Conservation (phyloP, 106 monocot genomes). For the Xerophyta viscosa region DNA sequence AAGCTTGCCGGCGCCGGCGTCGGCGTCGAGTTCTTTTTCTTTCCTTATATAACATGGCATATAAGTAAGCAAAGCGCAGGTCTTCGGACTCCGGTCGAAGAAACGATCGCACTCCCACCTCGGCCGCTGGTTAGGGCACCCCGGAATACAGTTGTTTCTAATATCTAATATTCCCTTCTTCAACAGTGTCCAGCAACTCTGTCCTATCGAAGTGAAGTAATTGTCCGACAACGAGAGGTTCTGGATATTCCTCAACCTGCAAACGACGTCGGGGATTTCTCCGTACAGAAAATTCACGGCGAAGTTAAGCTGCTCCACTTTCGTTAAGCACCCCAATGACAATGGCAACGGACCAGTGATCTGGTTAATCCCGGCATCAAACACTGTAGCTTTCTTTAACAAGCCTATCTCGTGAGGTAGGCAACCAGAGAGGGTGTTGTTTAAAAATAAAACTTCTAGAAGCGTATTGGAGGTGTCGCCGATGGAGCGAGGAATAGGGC, state of each 20-base stretch:
- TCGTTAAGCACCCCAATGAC: slow-evolving; percentile 41
- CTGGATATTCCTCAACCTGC: slow-evolving; percentile 10
- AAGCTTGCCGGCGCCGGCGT: too few relatives aligned
- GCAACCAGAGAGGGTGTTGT: slow-evolving; percentile 44
- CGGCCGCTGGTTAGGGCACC: slow-evolving; percentile 18
- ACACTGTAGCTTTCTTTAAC: slow-evolving; percentile 32
- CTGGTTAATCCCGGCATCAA: slow-evolving; percentile 37
- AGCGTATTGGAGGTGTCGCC: slow-evolving; percentile 24
- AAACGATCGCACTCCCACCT: slow-evolving; percentile 5
- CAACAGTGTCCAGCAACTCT: slow-evolving; percentile 12
- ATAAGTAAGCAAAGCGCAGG: slow-evolving; percentile 12
- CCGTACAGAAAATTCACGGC: slow-evolving; percentile 54
- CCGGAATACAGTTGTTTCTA: slow-evolving; percentile 24
- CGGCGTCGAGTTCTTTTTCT: too few relatives aligned
- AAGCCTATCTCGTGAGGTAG: slow-evolving; percentile 43
- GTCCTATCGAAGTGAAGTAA: slow-evolving; percentile 27
- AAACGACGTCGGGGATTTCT: slow-evolving; percentile 32
- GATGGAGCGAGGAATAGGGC: slow-evolving; percentile 31
- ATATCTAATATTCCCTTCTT: slow-evolving; percentile 15
- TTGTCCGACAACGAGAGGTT: slow-evolving; percentile 34
- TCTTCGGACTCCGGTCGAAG: slow-evolving; percentile 17
- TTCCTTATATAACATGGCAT: too few relatives aligned
- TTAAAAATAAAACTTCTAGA: slow-evolving; percentile 42
- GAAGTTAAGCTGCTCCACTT: slow-evolving; percentile 56
- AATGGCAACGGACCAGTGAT: slow-evolving; percentile 44